A percentile compares a stretch with the other conserved stretches of the same genome.
These are phyloP conservation scores for Hypholoma sublateritium DNA, from an alignment of 768 basidiomycete genomes.

Conservation along the genomic window DNA sequence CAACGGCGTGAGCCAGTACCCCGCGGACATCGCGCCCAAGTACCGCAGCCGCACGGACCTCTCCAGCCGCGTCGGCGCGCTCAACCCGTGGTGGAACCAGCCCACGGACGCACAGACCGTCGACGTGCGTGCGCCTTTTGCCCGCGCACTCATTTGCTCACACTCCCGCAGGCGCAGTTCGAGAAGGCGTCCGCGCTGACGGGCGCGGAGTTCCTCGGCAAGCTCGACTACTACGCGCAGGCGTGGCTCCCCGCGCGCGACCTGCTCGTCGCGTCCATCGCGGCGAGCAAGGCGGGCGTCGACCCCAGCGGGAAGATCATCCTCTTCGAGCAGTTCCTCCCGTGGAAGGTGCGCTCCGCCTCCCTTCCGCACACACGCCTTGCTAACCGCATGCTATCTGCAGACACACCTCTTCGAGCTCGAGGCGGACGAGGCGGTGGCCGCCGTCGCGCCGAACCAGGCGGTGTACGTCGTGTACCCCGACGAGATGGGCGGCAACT, in stretches of 20 bases:
- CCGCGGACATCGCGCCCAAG: constrained; percentile 57
- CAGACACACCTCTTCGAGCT: constrained; percentile 88
- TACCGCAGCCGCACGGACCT: constrained; percentile 85
- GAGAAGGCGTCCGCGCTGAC: constrained; percentile 76
- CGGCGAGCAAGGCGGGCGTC: constrained; percentile 52
- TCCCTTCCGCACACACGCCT: background rate
- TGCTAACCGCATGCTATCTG: constrained; percentile 1
- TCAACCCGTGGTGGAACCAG: constrained; percentile 96
- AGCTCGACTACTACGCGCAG: constrained; percentile 79
- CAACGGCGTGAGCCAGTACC: constrained; percentile 89
- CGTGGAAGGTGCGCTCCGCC: constrained; percentile 75
- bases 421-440: constrained; percentile 56
- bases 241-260: constrained; percentile 93
- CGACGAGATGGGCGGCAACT: constrained; percentile 71
- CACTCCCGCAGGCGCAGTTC: constrained; percentile 59
- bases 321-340: constrained; percentile 74
- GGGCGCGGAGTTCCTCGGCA: constrained; percentile 80
- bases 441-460: constrained; percentile 39
- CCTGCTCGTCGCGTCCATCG: constrained; percentile 60
- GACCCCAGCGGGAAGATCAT: constrained; percentile 79
- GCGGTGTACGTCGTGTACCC: constrained; percentile 90
- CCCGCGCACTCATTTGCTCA: background rate
- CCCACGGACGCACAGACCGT: constrained; percentile 57
- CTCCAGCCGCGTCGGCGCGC: constrained; percentile 73
- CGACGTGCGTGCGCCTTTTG: constrained; percentile 55